A percentile compares a stretch with the other conserved stretches of the same genome.
Conservation (phyloP, 352 stramenopile species). For the Thalassiosira sp. region DNA sequence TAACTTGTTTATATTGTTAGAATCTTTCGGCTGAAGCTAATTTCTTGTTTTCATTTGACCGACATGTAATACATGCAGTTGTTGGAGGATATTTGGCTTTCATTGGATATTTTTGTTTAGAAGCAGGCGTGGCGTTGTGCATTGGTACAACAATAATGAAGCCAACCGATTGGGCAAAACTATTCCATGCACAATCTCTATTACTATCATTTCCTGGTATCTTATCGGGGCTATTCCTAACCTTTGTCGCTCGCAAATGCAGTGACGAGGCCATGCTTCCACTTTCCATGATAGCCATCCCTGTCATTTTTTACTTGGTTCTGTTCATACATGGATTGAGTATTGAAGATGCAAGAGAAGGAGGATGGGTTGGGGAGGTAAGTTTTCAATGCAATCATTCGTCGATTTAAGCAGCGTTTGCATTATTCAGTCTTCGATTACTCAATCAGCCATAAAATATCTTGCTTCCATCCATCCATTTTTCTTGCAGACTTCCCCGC, state of each 20-base stretch:
- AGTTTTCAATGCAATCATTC: no score
- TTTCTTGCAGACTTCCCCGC: conserved; percentile 22
- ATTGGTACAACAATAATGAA: conserved; percentile 90
- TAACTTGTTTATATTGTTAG: no score
- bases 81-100: conserved; percentile 92
- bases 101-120: conserved; percentile 94
- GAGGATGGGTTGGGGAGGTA: conserved; percentile 87
- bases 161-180: conserved; percentile 84
- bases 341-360: conserved; percentile 87
- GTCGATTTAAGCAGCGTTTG: no score
- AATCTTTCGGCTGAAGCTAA: no score
- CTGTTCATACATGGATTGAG: conserved; percentile 79
- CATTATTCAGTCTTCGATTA: no score
- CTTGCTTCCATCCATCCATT: neutral
- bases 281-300: conserved; percentile 86
- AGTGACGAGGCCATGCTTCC: conserved; percentile 66
- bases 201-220: conserved; percentile 88
- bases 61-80: no score
- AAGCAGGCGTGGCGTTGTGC: conserved; percentile 89
- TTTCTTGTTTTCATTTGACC: no score
- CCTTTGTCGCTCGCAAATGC: conserved; percentile 86
- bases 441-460: no score
- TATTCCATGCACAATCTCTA: conserved; percentile 83
- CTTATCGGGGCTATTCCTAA: conserved; percentile 85
- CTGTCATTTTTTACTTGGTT: conserved; percentile 89